These are phyloP conservation scores for Pisolithus microcarpus DNA, from an alignment of 768 basidiomycete genomes.

Conservation along the genomic window DNA sequence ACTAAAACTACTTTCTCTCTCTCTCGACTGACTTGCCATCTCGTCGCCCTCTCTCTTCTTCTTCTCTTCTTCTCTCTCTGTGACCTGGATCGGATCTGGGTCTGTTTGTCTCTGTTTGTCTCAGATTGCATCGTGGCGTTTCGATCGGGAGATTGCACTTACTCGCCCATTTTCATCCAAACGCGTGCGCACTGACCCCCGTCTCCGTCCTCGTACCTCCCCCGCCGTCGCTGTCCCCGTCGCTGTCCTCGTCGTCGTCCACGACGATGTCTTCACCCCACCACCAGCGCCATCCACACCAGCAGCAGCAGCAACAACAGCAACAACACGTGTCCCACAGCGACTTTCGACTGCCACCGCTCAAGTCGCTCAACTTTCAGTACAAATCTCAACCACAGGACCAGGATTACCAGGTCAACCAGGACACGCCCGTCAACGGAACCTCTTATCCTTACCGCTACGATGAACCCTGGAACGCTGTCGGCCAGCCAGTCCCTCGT, in stretches of 20 bases:
- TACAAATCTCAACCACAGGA: constrained; percentile 31
- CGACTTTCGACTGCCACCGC: constrained; percentile 56
- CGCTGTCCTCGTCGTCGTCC: not conserved
- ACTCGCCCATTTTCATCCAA: not conserved
- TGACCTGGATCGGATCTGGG: not conserved
- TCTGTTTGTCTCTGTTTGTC: not conserved
- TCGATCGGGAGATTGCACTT: not conserved
- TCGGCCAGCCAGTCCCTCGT: not conserved
- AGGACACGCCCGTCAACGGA: constrained; percentile 6
- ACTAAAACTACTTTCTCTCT: too few species aligned
- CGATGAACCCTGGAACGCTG: not conserved
- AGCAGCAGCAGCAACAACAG: constrained; percentile 31
- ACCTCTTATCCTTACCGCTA: constrained; percentile 5
- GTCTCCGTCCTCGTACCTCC: too few species aligned
- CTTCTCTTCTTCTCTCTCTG: too few species aligned
- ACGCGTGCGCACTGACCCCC: not conserved
- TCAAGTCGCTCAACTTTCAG: constrained; percentile 66
- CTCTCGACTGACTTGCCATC: too few species aligned
- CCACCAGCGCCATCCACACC: constrained; percentile 28
- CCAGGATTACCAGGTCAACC: not conserved
- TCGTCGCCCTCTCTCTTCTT: too few species aligned
- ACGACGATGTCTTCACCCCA: constrained; percentile 3
- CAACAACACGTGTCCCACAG: constrained; percentile 26
- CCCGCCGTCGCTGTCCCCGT: not conserved
- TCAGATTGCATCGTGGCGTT: not conserved